Evolutionary conservation across 345 rosid species (phyloP).

Genomic region (Triadica sebifera): DNA sequence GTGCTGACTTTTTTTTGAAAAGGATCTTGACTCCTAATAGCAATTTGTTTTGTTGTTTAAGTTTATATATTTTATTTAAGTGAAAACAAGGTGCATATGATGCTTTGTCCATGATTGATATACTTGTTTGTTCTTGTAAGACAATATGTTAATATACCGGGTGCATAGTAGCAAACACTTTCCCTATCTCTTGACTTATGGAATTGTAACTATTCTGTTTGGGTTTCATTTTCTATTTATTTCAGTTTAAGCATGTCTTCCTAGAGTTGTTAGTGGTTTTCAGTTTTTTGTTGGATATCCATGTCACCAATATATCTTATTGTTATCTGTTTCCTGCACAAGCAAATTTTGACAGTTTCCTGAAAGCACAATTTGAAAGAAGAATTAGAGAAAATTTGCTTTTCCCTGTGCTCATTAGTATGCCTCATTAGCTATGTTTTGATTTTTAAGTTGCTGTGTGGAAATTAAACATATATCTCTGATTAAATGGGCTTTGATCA

Average conservation of each 20-base stretch:
- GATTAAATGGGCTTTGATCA: conserved; percentile 21
- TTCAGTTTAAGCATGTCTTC: not conserved
- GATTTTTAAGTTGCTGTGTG: not conserved
- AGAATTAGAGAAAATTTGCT: not conserved
- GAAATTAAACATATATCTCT: not conserved
- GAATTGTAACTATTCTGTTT: not conserved
- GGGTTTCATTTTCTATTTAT: not conserved
- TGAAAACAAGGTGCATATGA: not conserved
- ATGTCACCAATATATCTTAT: not conserved
- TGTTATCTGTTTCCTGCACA: not conserved
- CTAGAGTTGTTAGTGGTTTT: not conserved
- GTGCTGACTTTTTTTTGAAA: too few species aligned
- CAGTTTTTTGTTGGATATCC: not conserved
- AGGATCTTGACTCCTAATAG: too few species aligned
- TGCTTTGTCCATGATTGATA: not conserved
- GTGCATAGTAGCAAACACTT: not conserved
- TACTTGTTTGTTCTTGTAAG: not conserved
- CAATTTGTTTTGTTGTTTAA: too few species aligned
- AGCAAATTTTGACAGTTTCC: not conserved
- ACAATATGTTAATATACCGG: not conserved
- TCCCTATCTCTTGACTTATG: not conserved
- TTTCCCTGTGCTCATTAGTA: not conserved
- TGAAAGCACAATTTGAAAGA: not conserved
- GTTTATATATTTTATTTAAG: too few species aligned
- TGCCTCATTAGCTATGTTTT: not conserved